Conservation (phyloP, 2,329 filamentous ascomycete genomes). For the Monosporascus cannonballus region DNA sequence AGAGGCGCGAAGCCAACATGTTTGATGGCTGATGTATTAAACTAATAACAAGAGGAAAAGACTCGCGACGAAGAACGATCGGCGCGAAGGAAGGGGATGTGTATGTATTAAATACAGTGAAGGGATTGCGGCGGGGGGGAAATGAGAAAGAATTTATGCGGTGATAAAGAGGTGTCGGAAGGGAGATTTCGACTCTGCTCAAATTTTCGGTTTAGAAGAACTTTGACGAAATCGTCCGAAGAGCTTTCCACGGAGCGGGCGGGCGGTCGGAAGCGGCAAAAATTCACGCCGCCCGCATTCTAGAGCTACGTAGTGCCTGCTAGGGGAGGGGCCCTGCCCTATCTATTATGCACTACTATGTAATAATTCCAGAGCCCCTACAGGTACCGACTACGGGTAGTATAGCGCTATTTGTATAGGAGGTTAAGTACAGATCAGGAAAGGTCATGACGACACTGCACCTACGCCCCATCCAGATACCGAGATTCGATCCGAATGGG, state of each 20-base stretch:
- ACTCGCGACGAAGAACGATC: constrained; percentile 21
- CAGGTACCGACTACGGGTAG: no score
- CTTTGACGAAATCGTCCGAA: neutral
- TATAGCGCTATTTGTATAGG: no score
- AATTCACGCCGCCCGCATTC: no score
- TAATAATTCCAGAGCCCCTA: no score
- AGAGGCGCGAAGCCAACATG: constrained; percentile 68
- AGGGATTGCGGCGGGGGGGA: constrained; percentile 21
- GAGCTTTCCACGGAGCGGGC: neutral
- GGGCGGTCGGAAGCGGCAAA: no score
- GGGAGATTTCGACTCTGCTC: neutral
- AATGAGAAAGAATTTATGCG: constrained; percentile 5
- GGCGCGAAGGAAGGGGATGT: constrained; percentile 24
- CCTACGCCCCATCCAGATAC: no score
- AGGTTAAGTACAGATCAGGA: no score
- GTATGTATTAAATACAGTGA: constrained; percentile 14
- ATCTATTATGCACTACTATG: no score
- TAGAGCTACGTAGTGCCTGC: no score
- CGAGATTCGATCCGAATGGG: no score
- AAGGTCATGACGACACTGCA: no score
- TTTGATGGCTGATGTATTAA: constrained; percentile 35
- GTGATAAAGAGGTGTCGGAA: neutral
- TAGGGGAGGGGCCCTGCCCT: no score
- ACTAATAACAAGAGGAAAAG: constrained; percentile 25
- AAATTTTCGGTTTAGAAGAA: neutral